Percentiles rank a stretch among this genome's conserved stretches.
Conservation (phyloP, 805 yeast species). For the Candida manassasensis region DNA sequence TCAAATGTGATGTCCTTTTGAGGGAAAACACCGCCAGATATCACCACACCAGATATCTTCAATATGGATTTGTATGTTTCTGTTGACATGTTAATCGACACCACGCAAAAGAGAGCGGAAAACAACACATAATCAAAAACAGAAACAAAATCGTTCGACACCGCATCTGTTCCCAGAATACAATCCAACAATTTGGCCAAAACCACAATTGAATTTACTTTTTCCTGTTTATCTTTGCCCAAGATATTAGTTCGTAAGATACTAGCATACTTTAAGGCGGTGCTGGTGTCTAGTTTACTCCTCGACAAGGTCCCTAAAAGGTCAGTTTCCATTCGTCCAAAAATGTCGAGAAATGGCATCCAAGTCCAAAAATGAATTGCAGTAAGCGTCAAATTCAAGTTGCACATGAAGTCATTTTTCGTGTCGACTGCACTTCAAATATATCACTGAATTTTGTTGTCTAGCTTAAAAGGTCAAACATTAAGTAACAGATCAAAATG, state of each 20-base stretch:
- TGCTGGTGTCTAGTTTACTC: slow-evolving; percentile 23
- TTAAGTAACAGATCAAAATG: too few species aligned
- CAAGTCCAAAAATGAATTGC: background rate
- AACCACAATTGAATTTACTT: slow-evolving; percentile 49
- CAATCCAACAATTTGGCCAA: slow-evolving; percentile 49
- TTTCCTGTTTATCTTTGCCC: slow-evolving; percentile 46
- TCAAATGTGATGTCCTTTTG: slow-evolving; percentile 31
- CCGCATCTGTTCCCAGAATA: slow-evolving; percentile 36
- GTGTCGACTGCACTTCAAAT: too few species aligned
- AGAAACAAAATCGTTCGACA: slow-evolving; percentile 26
- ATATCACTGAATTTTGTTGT: too few species aligned
- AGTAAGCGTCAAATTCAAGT: too few species aligned
- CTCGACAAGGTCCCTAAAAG: slow-evolving; percentile 14
- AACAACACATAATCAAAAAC: slow-evolving; percentile 40
- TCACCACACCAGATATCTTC: slow-evolving; percentile 36
- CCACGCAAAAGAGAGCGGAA: slow-evolving; percentile 36
- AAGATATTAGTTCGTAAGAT: slow-evolving; percentile 39
- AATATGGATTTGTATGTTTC: slow-evolving; percentile 45
- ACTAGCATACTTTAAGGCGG: slow-evolving; percentile 30
- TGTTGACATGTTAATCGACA: slow-evolving; percentile 37
- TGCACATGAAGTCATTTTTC: too few species aligned
- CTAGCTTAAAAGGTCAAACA: too few species aligned
- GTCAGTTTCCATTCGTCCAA: too few species aligned
- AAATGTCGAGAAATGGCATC: background rate
- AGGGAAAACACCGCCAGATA: slow-evolving; percentile 41